Evolutionary conservation across 116 monocot species (phyloP).

Genomic region (Dioscorea cayenensis): DNA sequence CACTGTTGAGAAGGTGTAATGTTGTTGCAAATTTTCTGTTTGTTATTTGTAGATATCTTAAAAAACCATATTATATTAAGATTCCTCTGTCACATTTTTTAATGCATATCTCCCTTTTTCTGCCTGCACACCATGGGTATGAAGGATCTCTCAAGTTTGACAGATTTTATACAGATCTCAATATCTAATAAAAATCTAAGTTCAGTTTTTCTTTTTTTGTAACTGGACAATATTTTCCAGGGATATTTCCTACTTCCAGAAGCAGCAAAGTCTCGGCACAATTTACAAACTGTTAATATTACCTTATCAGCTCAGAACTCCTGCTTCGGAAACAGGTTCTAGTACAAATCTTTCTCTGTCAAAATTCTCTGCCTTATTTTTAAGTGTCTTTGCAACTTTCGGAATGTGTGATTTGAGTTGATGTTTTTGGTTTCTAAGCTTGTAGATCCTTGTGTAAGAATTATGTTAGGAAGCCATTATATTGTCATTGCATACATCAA

Average conservation of each 20-base stretch:
- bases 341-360: too few relatives aligned
- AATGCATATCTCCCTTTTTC: not conserved
- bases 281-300: slow-evolving; percentile 65
- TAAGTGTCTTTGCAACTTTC: not conserved
- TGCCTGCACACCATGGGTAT: too few relatives aligned
- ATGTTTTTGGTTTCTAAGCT: not conserved
- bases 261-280: slow-evolving; percentile 78
- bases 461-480: too few relatives aligned
- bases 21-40: not conserved
- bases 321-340: slow-evolving; percentile 94
- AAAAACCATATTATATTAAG: not conserved
- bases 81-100: not conserved
- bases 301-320: slow-evolving; percentile 83
- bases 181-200: too few relatives aligned
- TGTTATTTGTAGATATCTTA: not conserved
- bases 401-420: not conserved
- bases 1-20: slow-evolving; percentile 84
- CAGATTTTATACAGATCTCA: too few relatives aligned
- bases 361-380: too few relatives aligned
- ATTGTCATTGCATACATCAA: too few relatives aligned
- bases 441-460: not conserved
- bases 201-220: too few relatives aligned
- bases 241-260: slow-evolving; percentile 96
- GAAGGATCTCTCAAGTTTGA: too few relatives aligned
- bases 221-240: slow-evolving; percentile 27